A percentile compares a stretch with the other conserved stretches of the same genome.
Conservation (phyloP, 2,329 filamentous ascomycete genomes). For the Colletotrichum chrysophilum region DNA sequence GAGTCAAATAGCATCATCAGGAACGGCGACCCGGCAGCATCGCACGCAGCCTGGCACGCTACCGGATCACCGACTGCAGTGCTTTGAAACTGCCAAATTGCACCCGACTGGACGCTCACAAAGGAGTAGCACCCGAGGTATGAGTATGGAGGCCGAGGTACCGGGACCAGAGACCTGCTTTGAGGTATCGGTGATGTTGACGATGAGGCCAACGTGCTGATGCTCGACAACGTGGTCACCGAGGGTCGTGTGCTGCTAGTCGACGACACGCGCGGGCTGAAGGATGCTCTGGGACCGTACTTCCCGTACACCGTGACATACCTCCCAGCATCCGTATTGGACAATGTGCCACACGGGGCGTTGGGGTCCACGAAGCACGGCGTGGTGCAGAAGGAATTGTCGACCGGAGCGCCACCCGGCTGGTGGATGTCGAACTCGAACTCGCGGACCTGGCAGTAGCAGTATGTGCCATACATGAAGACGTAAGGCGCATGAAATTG, state of each 20-base stretch:
- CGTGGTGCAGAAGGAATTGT: neutral
- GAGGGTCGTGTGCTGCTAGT: too few relatives aligned
- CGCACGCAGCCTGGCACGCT: too few relatives aligned
- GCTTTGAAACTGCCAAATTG: too few relatives aligned
- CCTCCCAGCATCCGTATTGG: neutral
- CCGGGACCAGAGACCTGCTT: too few relatives aligned
- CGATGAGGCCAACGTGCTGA: too few relatives aligned
- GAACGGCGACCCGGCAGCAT: too few relatives aligned
- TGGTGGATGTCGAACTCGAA: neutral
- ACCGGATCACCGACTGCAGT: too few relatives aligned
- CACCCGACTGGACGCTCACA: too few relatives aligned
- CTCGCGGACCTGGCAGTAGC: neutral
- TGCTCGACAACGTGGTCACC: fast-evolving
- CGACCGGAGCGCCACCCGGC: neutral
- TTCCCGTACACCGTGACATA: neutral
- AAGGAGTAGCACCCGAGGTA: too few relatives aligned
- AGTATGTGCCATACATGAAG: neutral
- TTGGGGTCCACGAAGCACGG: neutral
- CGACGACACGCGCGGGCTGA: neutral
- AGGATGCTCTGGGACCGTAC: neutral
- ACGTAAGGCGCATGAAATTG: neutral
- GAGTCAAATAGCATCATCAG: too few relatives aligned
- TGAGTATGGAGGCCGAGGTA: too few relatives aligned
- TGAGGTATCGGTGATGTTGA: too few relatives aligned
- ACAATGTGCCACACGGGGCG: neutral